phyloP scores from a whole-genome alignment of 495 filamentous ascomycete genomes.

The Aspergillus hancockii region DNA sequence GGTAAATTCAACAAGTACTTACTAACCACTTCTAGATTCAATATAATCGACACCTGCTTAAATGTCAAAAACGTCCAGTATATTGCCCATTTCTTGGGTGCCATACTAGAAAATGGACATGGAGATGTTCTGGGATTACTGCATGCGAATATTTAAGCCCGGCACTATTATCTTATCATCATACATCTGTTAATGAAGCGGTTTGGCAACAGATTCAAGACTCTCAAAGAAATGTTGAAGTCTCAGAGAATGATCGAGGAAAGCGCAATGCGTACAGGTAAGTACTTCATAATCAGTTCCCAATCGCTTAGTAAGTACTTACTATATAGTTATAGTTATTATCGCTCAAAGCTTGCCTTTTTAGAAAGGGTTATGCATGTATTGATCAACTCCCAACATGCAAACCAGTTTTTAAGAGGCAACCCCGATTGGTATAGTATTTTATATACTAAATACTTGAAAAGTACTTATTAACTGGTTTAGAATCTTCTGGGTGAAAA shows the following conservation, averaged over 20 bases:
- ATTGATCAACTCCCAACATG: neutral
- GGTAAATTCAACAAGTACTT: neutral
- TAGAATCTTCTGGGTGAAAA: neutral
- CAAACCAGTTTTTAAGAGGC: neutral
- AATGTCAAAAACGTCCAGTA: neutral
- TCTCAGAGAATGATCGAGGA: neutral
- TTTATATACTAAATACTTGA: no score
- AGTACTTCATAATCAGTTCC: neutral
- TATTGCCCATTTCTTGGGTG: neutral
- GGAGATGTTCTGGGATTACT: neutral
- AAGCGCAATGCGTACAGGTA: neutral
- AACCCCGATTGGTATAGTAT: neutral
- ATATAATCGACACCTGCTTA: neutral
- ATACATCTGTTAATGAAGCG: neutral
- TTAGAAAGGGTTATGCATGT: neutral
- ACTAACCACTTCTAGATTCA: neutral
- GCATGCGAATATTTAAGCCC: neutral
- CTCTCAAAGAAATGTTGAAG: neutral
- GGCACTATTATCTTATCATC: neutral
- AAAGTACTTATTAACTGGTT: neutral
- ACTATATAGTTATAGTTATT: neutral
- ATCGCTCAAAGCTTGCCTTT: neutral
- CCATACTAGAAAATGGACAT: neutral
- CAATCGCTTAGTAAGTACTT: neutral
- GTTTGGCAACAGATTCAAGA: neutral